A percentile compares a stretch with the other conserved stretches of the same genome.
phyloP scores from a whole-genome alignment of 2,329 filamentous ascomycete species.

The Fusarium sp. region DNA sequence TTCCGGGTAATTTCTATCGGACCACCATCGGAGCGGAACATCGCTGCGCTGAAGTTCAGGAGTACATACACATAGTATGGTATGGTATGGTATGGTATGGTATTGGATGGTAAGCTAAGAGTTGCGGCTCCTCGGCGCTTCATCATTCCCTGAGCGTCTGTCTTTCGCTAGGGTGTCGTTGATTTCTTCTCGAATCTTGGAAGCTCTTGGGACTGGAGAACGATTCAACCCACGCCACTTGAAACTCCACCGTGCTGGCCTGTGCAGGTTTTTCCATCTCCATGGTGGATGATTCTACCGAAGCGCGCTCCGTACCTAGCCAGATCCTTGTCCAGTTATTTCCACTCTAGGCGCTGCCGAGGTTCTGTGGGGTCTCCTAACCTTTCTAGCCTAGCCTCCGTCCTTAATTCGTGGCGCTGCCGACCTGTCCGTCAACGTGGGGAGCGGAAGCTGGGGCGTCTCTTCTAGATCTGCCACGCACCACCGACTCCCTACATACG shows the following conservation, averaged over 20 bases:
- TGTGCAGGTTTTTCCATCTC: slow-evolving; percentile 19
- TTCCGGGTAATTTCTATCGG: slow-evolving; percentile 3
- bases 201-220: slow-evolving; percentile 15
- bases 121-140: slow-evolving; percentile 14
- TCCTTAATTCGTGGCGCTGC: slow-evolving; percentile 24
- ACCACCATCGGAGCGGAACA: not conserved
- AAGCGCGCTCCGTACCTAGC: slow-evolving; percentile 31
- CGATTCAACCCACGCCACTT: slow-evolving; percentile 12
- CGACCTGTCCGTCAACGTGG: slow-evolving; percentile 7
- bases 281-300: slow-evolving; percentile 3
- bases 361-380: slow-evolving; percentile 14
- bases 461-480: slow-evolving; percentile 3
- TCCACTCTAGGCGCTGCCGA: slow-evolving; percentile 27
- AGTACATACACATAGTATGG: not conserved
- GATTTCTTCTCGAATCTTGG: slow-evolving; percentile 26
- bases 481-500: slow-evolving; percentile 19
- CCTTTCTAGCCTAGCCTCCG: slow-evolving; percentile 2
- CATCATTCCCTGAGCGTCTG: not conserved
- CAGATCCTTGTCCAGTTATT: slow-evolving; percentile 9
- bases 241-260: slow-evolving; percentile 9
- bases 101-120: not conserved
- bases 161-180: slow-evolving; percentile 1
- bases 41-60: not conserved
- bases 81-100: too few species aligned
- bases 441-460: not conserved